Evolutionary conservation across 805 yeast species (phyloP), one percentile per base, ranked within the genome.

Genomic region (Metschnikowia henanensis): DNA sequence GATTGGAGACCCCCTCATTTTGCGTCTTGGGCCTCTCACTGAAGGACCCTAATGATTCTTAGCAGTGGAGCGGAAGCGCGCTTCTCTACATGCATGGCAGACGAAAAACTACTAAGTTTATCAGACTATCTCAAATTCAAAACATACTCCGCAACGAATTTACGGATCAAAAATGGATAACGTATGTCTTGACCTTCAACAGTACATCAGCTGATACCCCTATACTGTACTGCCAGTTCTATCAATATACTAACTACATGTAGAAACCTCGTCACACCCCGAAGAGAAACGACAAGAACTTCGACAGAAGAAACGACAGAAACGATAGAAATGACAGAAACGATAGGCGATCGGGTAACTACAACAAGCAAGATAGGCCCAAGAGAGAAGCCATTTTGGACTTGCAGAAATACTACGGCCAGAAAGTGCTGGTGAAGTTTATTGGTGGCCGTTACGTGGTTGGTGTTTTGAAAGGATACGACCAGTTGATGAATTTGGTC

Each of bases 371-470:
- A 26, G 89, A 83, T 53, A 81, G 89, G 12, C 98, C 97, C 29
- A 87, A 86, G 70, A 85, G 89, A 65, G 97, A 91, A 50, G 95
- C 96, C 18, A 87, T 91, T 47, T 72, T 89, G 43, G 90, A 91
- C 62, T 72, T 94, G 47, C 79, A 83, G 49, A 84, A 81, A 58
- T 87, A 86, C 61, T 79, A 80, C 56, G 95, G 88, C 60, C 74
- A 84, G 53, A 64, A 74, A 52, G 80, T 92, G 31, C 76, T 83
- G 55, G 92, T 91, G 41, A 83, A 86, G 56, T 81, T 94, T 60
- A 77, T 83, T 52, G 95, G 96, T 10, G 97, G 96, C 6, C 80
- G 97, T 59, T 82, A 83, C 54, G 81, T 86, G n/a, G 72, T 73
- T 15, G 99, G 99, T 28, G 68, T 71, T 1, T 76, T 92, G 55